phyloP scores from a whole-genome alignment of 2,329 filamentous ascomycete genomes.

The Pseudopithomyces chartarum region DNA sequence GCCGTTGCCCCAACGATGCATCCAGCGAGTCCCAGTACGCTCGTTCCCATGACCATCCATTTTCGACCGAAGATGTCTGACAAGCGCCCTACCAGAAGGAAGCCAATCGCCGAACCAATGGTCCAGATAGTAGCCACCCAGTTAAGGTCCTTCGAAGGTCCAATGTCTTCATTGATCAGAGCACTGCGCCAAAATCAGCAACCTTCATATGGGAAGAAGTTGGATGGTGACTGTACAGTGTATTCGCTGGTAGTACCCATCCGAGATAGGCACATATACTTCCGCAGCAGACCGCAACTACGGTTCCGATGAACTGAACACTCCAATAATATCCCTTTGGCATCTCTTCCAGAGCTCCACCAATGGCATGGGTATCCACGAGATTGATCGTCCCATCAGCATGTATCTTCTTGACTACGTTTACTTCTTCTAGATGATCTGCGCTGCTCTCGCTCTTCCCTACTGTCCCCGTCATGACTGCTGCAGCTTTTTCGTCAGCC shows the following conservation, averaged over 20 bases:
- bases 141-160: conserved; percentile 29
- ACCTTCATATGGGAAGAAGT: not conserved
- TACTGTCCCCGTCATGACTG: conserved; percentile 15
- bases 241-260: conserved; percentile 37
- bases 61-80: conserved; percentile 32
- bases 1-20: conserved; percentile 37
- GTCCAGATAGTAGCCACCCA: conserved; percentile 38
- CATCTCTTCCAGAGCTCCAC: conserved; percentile 49
- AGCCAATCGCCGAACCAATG: conserved; percentile 25
- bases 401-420: conserved; percentile 36
- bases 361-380: conserved; percentile 50
- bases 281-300: conserved; percentile 34
- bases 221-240: conserved; percentile 17
- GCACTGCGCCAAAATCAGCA: conserved; percentile 8
- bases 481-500: conserved; percentile 17
- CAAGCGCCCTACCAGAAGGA: conserved; percentile 30
- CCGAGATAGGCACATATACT: conserved; percentile 35
- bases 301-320: conserved; percentile 49
- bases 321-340: conserved; percentile 50
- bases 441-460: conserved; percentile 12
- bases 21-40: conserved; percentile 24
- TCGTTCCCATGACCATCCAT: conserved; percentile 29
- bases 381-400: conserved; percentile 51
- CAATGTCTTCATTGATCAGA: conserved; percentile 33
- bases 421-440: conserved; percentile 19